Evolutionary conservation across 2,329 filamentous ascomycete species (phyloP).

Genomic region (Gaeumannomyces tritici): DNA sequence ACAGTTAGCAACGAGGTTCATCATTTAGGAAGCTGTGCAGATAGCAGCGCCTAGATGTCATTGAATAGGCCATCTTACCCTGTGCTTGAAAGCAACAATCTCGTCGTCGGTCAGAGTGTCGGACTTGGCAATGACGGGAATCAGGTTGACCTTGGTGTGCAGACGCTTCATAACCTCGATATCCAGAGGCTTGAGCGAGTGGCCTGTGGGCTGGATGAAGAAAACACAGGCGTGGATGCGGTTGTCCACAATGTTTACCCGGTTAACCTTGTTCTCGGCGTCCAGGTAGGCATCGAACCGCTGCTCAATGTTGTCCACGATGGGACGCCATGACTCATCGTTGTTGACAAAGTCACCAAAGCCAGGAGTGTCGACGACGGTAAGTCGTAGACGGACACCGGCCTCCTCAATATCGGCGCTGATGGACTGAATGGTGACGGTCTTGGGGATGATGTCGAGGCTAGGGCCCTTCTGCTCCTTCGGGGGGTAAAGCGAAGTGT

Average conservation of each 20-base stretch:
- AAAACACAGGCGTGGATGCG: conserved; percentile 98
- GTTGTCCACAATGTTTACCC: conserved; percentile 99
- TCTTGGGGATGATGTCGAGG: conserved; percentile 98
- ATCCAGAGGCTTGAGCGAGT: conserved; percentile 95
- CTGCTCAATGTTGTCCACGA: conserved; percentile 99
- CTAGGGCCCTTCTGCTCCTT: conserved; percentile 97
- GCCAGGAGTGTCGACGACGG: conserved; percentile 93
- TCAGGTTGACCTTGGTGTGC: conserved; percentile 99
- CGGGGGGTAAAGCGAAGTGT: conserved; percentile 96
- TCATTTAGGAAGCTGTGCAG: too few relatives aligned
- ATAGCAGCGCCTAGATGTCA: too few relatives aligned
- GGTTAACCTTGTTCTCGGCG: conserved; percentile 99
- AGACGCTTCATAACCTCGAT: conserved; percentile 99
- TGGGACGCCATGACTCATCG: conserved; percentile 97
- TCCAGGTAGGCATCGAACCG: conserved; percentile 97
- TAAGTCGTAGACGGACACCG: conserved; percentile 88
- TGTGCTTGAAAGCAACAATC: conserved; percentile 86
- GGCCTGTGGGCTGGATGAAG: conserved; percentile 98
- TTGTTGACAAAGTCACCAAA: conserved; percentile 99
- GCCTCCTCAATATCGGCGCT: conserved; percentile 98
- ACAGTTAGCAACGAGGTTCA: conserved; percentile 6
- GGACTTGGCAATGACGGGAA: conserved; percentile 97
- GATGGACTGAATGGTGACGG: conserved; percentile 87
- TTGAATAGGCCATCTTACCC: too few relatives aligned
- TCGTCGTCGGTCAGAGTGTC: conserved; percentile 98